phyloP scores from a whole-genome alignment of 1,139 yeast species.

The Starmera stellimalicola region DNA sequence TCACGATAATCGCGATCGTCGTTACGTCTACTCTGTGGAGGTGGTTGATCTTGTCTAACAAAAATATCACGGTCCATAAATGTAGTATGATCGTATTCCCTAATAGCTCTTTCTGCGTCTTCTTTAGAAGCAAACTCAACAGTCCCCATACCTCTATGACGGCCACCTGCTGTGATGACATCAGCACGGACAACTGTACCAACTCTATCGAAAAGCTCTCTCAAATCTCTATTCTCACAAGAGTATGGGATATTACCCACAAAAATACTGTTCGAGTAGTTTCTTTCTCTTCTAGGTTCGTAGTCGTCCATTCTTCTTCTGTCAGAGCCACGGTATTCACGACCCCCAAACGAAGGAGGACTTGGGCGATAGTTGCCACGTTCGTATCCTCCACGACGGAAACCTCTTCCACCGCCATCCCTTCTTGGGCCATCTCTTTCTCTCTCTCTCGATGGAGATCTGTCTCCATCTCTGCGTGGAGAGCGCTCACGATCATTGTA shows the following conservation, averaged over 20 bases:
- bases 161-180: conserved; percentile 73
- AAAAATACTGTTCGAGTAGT: conserved; percentile 61
- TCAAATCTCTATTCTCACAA: conserved; percentile 48
- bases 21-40: conserved; percentile 35
- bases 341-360: conserved; percentile 16
- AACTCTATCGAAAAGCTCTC: conserved; percentile 46
- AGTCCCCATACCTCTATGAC: conserved; percentile 87
- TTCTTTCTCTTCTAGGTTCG: conserved; percentile 43
- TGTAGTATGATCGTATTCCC: conserved; percentile 54
- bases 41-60: conserved; percentile 85
- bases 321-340: conserved; percentile 15
- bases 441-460: conserved; percentile 15
- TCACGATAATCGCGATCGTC: conserved; percentile 7
- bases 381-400: too few species aligned
- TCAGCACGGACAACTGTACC: conserved; percentile 82
- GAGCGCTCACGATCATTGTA: conserved; percentile 23
- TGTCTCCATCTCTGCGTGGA: conserved; percentile 22
- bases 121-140: conserved; percentile 70
- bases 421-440: conserved; percentile 8
- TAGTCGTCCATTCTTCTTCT: conserved; percentile 15
- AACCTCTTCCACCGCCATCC: conserved; percentile 16
- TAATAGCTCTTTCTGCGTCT: conserved; percentile 71
- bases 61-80: conserved; percentile 76
- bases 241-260: conserved; percentile 69
- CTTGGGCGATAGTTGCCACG: conserved; percentile 17